These are phyloP conservation scores for Vicia sativa DNA, from an alignment of 306 rosid genomes.

Conservation along the genomic window DNA sequence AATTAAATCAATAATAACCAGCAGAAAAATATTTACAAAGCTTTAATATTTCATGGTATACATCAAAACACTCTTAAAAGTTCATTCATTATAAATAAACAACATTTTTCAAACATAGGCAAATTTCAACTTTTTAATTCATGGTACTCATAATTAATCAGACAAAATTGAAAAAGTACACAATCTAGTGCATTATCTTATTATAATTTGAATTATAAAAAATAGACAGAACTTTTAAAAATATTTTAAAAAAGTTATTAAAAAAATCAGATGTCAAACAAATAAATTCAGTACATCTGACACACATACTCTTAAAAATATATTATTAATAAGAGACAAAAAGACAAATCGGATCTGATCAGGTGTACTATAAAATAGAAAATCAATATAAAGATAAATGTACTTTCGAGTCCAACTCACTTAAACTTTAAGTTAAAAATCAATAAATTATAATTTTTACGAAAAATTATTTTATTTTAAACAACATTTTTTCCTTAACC, in stretches of 20 bases:
- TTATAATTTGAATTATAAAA: neutral
- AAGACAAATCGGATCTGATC: neutral
- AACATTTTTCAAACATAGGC: neutral
- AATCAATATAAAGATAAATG: no score
- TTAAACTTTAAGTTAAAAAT: neutral
- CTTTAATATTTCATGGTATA: neutral
- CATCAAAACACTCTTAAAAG: neutral
- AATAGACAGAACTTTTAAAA: neutral
- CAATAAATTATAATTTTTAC: neutral
- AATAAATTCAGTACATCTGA: neutral
- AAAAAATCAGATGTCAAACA: neutral
- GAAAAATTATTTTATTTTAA: neutral
- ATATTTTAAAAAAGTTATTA: neutral
- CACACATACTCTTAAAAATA: neutral
- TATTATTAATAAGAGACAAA: neutral
- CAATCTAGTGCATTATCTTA: neutral
- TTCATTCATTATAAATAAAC: neutral
- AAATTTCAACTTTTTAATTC: neutral
- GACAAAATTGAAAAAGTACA: neutral
- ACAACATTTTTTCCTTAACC: neutral
- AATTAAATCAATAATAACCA: neutral
- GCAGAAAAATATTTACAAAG: neutral
- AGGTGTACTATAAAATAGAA: accelerated
- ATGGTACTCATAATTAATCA: neutral
- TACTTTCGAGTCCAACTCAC: neutral